Evolutionary conservation across 2,329 filamentous ascomycete genomes (phyloP).

Genomic region (Colletotrichum kahawae): DNA sequence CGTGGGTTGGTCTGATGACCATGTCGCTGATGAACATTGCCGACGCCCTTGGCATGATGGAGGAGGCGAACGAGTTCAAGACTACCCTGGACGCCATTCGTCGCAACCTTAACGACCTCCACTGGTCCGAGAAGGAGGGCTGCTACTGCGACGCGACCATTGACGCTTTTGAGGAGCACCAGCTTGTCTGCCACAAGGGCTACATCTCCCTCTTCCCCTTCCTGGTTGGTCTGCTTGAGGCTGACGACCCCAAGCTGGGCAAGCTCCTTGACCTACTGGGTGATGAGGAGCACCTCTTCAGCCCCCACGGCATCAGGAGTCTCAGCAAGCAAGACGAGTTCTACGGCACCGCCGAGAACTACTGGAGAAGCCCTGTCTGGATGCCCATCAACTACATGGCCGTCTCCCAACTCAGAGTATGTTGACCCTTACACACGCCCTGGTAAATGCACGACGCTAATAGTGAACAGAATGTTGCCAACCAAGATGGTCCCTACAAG

Average conservation of each 20-base stretch:
- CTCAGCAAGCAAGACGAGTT: conserved; percentile 82
- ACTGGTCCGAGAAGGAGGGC: conserved; percentile 83
- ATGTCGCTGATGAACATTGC: conserved; percentile 84
- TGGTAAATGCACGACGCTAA: neutral
- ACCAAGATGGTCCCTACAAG: conserved; percentile 69
- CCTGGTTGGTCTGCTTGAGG: conserved; percentile 78
- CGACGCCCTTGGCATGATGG: conserved; percentile 71
- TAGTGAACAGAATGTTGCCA: conserved; percentile 64
- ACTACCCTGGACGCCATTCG: conserved; percentile 78
- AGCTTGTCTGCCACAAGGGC: conserved; percentile 92
- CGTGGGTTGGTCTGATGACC: conserved; percentile 98
- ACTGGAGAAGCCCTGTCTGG: conserved; percentile 96
- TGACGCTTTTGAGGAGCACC: conserved; percentile 91
- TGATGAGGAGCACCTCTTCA: conserved; percentile 89
- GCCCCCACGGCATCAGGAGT: conserved; percentile 84
- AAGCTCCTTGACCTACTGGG: conserved; percentile 78
- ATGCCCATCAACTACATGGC: conserved; percentile 95
- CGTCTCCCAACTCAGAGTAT: conserved; percentile 77
- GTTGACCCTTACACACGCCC: conserved; percentile 34
- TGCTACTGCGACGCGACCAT: conserved; percentile 95
- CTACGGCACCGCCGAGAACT: conserved; percentile 93
- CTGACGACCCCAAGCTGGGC: conserved; percentile 76
- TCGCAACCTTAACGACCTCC: conserved; percentile 87
- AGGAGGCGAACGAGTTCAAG: conserved; percentile 77
- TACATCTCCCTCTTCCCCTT: conserved; percentile 96